phyloP scores from a whole-genome alignment of 169 alveolate genomes.

The Perkinsus olseni region DNA sequence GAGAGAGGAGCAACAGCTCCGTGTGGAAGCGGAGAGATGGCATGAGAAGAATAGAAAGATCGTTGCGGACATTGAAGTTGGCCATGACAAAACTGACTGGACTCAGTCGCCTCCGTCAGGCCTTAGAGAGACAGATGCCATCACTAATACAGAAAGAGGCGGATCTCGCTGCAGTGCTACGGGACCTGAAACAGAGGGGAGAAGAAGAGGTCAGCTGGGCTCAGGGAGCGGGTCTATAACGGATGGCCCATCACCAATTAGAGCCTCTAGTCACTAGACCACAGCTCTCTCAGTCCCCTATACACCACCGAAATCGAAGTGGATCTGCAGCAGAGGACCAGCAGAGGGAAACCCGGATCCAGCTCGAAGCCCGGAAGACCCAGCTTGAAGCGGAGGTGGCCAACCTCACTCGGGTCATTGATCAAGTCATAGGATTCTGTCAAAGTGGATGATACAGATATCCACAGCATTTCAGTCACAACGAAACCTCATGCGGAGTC shows the following conservation, averaged over 20 bases:
- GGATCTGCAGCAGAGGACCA: neutral
- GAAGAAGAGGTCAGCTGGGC: neutral
- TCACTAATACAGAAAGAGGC: neutral
- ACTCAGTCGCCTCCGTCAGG: neutral
- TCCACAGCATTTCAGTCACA: neutral
- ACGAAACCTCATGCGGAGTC: neutral
- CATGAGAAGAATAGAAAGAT: neutral
- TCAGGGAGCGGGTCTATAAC: too few species aligned
- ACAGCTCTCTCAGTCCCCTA: too few species aligned
- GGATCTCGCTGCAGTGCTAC: neutral
- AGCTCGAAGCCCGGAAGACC: neutral
- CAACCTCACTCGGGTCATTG: neutral
- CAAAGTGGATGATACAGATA: neutral
- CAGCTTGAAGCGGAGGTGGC: neutral
- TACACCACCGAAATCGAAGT: too few species aligned
- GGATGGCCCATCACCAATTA: too few species aligned
- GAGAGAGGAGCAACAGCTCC: neutral
- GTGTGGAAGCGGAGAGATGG: neutral
- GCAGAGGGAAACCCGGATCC: neutral
- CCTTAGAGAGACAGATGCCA: neutral
- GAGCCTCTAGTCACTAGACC: too few species aligned
- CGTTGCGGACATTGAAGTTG: neutral
- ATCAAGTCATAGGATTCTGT: neutral
- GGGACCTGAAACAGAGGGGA: neutral
- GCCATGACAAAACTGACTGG: neutral